Evolutionary conservation across 768 basidiomycete species (phyloP).

Genomic region (Neoboletus subvelutipes): DNA sequence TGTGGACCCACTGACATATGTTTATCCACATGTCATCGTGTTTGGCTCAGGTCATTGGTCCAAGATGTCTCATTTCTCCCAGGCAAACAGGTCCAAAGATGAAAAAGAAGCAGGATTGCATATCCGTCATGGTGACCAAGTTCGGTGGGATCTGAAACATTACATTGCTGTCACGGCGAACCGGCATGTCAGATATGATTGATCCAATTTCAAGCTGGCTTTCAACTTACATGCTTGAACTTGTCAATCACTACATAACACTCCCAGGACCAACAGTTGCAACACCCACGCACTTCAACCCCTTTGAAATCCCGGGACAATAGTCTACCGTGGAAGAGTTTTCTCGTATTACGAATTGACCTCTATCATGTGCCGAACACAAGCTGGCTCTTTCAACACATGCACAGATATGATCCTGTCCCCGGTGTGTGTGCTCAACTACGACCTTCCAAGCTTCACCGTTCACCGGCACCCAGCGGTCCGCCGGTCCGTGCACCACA

Average conservation of each 20-base stretch:
- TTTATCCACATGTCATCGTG: not conserved
- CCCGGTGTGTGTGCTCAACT: not conserved
- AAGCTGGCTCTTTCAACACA: not conserved
- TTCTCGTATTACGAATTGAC: not conserved
- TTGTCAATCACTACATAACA: too few species aligned
- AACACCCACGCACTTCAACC: not conserved
- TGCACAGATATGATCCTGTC: not conserved
- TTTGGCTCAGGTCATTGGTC: not conserved
- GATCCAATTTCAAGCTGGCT: too few species aligned
- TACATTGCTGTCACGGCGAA: too few species aligned
- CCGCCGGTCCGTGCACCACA: slow-evolving; percentile 3
- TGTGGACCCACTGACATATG: too few species aligned
- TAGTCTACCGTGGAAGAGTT: too few species aligned
- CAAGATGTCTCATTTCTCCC: not conserved
- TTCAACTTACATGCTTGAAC: too few species aligned
- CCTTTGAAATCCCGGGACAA: too few species aligned
- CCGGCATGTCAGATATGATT: too few species aligned
- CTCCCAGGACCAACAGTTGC: not conserved
- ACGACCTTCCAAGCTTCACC: not conserved
- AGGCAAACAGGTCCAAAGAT: not conserved
- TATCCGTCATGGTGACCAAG: too few species aligned
- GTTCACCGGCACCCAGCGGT: too few species aligned
- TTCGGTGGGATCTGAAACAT: too few species aligned
- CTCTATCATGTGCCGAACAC: not conserved
- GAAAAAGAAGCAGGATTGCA: too few species aligned